A percentile compares a stretch with the other conserved stretches of the same genome.
phyloP scores from a whole-genome alignment of 108 stramenopile genomes.

The Skeletonema tropicum region DNA sequence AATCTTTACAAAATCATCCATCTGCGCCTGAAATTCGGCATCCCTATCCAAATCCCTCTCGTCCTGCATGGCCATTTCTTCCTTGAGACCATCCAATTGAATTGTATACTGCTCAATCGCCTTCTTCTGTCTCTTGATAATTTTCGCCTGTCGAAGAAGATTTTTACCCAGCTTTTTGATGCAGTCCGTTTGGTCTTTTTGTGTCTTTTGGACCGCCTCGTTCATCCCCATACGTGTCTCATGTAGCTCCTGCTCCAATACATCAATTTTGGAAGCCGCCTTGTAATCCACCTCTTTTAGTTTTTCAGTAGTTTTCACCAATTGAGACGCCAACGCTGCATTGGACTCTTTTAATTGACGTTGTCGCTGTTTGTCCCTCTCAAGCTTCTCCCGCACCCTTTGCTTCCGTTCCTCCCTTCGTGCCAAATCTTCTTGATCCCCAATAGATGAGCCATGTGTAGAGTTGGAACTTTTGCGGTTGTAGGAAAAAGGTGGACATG shows the following conservation, averaged over 20 bases:
- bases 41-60: slow-evolving; percentile 38
- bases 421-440: not conserved
- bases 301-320: slow-evolving; percentile 32
- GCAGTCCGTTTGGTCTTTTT: slow-evolving; percentile 28
- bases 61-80: slow-evolving; percentile 56
- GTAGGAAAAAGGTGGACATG: not conserved
- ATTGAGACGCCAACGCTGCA: slow-evolving; percentile 23
- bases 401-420: slow-evolving; percentile 26
- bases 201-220: not conserved
- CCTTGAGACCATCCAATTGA: slow-evolving; percentile 30
- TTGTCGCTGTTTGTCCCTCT: slow-evolving; percentile 27
- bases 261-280: slow-evolving; percentile 31
- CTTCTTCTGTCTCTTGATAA: slow-evolving; percentile 36
- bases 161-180: slow-evolving; percentile 50
- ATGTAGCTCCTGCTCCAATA: slow-evolving; percentile 27
- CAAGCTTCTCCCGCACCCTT: slow-evolving; percentile 35
- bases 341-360: slow-evolving; percentile 15
- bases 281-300: slow-evolving; percentile 35
- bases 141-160: slow-evolving; percentile 41
- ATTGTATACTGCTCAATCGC: slow-evolving; percentile 37
- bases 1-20: slow-evolving; percentile 23
- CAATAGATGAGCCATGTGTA: not conserved
- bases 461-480: not conserved
- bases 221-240: slow-evolving; percentile 25
- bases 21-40: slow-evolving; percentile 12